A percentile compares a stretch with the other conserved stretches of the same genome.
phyloP scores from a whole-genome alignment of 2,329 filamentous ascomycete species.

The Diaporthe ampelina region DNA sequence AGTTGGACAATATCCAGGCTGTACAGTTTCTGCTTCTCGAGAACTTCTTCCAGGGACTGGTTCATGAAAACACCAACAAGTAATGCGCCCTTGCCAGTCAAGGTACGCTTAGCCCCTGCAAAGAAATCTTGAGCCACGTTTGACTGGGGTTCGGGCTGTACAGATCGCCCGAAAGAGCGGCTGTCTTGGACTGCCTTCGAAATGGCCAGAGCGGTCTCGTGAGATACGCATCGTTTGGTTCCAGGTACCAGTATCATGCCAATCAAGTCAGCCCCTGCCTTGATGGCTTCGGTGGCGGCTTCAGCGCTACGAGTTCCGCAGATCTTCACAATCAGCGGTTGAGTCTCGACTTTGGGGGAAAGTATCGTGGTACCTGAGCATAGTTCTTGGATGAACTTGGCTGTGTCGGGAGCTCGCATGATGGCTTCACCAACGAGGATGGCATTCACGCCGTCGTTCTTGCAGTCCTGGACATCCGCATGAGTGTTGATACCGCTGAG shows the following conservation, averaged over 20 bases:
- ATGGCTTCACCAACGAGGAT: constrained; percentile 95
- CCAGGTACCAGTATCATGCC: constrained; percentile 92
- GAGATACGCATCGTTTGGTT: constrained; percentile 82
- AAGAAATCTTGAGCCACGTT: constrained; percentile 78
- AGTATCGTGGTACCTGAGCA: constrained; percentile 70
- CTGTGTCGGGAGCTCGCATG: constrained; percentile 90
- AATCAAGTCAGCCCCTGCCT: constrained; percentile 90
- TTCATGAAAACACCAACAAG: constrained; percentile 96
- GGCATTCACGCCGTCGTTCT: constrained; percentile 90
- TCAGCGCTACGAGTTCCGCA: constrained; percentile 90
- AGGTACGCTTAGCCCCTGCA: constrained; percentile 44
- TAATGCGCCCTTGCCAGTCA: constrained; percentile 73
- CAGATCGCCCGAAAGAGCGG: constrained; percentile 34
- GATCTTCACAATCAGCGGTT: constrained; percentile 85
- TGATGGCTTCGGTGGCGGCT: constrained; percentile 83
- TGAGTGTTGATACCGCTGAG: constrained; percentile 93
- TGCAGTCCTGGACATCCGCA: constrained; percentile 89
- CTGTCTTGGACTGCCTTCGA: constrained; percentile 79
- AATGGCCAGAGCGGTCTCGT: constrained; percentile 84
- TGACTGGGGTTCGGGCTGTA: constrained; percentile 45
- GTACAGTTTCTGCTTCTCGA: constrained; percentile 82
- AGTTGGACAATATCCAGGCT: constrained; percentile 91
- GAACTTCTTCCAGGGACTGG: constrained; percentile 85
- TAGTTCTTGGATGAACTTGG: constrained; percentile 85
- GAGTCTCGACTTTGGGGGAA: constrained; percentile 52